phyloP scores from a whole-genome alignment of 1,284 basidiomycete species.

The Phlebopus sp. region DNA sequence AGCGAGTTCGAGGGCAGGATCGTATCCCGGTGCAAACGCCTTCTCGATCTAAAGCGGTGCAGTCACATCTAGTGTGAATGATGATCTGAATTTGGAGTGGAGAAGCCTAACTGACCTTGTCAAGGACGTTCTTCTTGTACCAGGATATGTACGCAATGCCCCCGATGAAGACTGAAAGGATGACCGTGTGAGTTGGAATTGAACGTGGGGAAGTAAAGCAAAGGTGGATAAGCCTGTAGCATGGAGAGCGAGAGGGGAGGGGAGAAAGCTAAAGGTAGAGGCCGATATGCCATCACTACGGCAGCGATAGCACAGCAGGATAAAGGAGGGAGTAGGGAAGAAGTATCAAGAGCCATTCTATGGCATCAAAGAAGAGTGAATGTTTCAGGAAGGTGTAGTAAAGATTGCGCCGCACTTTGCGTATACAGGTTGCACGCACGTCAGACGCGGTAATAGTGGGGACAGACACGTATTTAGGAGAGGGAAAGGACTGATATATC shows the following conservation, averaged over 20 bases:
- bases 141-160: constrained; percentile 71
- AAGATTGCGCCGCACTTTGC: constrained; percentile 15
- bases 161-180: constrained; percentile 55
- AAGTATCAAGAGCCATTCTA: constrained; percentile 15
- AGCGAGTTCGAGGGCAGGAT: constrained; percentile 76
- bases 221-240: background rate
- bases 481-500: background rate
- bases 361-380: constrained; percentile 7
- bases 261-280: background rate
- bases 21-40: constrained; percentile 66
- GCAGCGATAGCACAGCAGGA: constrained; percentile 7
- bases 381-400: constrained; percentile 11
- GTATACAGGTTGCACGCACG: constrained; percentile 11
- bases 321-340: constrained; percentile 15
- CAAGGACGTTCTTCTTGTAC: constrained; percentile 80
- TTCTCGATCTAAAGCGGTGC: constrained; percentile 49
- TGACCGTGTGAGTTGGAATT: constrained; percentile 4
- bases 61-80: constrained; percentile 11
- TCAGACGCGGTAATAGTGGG: constrained; percentile 10
- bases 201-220: background rate
- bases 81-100: constrained; percentile 10
- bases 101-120: constrained; percentile 50
- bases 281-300: constrained; percentile 6
- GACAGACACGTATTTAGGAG: constrained; percentile 4
- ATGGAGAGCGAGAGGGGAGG: background rate